Evolutionary conservation across 768 basidiomycete genomes (phyloP).

Genomic region (Kwoniella mangroviensis): DNA sequence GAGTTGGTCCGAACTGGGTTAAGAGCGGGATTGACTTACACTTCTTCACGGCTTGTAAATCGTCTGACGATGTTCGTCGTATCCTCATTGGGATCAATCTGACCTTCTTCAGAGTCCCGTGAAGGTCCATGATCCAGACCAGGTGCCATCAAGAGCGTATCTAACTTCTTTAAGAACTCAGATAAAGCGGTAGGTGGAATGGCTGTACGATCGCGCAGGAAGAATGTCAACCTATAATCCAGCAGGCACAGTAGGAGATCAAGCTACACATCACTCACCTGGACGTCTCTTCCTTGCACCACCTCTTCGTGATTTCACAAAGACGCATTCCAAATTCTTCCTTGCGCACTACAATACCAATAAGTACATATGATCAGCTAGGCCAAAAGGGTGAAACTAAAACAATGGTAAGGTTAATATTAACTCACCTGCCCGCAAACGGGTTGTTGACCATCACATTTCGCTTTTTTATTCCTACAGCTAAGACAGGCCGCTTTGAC

Average conservation of each 20-base stretch:
- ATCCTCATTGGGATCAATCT: conserved; percentile 25
- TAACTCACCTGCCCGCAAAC: conserved; percentile 51
- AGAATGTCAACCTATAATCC: neutral
- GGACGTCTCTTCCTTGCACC: conserved; percentile 54
- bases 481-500: conserved; percentile 55
- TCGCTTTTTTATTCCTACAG: conserved; percentile 54
- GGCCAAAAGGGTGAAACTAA: too few relatives aligned
- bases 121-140: conserved; percentile 12
- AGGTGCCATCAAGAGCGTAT: conserved; percentile 38
- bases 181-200: conserved; percentile 46
- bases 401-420: neutral
- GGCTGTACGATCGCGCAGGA: neutral
- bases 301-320: conserved; percentile 54
- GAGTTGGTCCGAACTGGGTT: too few relatives aligned
- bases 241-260: too few relatives aligned
- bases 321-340: conserved; percentile 53
- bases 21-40: too few relatives aligned
- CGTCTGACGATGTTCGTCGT: conserved; percentile 41
- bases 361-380: too few relatives aligned
- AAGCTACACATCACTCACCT: conserved; percentile 24
- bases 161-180: conserved; percentile 50
- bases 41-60: conserved; percentile 38
- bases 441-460: conserved; percentile 55
- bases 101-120: conserved; percentile 1
- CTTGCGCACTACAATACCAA: conserved; percentile 36